A percentile compares a stretch with the other conserved stretches of the same genome.
Conservation (phyloP, 805 yeast species). For the Wickerhamiella siamensis region DNA sequence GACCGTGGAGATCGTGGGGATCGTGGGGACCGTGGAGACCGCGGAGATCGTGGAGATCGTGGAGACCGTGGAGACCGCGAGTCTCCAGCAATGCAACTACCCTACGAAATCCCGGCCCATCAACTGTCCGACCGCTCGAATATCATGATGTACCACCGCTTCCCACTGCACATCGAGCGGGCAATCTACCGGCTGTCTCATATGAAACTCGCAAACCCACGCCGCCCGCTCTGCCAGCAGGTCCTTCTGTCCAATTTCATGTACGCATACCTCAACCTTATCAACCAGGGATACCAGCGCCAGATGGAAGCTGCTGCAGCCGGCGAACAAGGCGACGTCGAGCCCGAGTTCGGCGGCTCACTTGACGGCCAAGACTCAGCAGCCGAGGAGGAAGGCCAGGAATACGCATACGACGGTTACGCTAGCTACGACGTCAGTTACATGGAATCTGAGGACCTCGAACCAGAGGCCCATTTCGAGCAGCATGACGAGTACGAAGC, state of each 20-base stretch:
- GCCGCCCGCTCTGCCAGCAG: constrained; percentile 80
- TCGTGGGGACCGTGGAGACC: background rate
- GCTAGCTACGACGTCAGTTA: constrained; percentile 9
- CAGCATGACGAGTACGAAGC: constrained; percentile 2
- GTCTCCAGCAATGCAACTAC: constrained; percentile 17
- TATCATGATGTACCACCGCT: constrained; percentile 36
- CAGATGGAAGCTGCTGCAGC: constrained; percentile 18
- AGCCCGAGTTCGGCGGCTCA: constrained; percentile 3
- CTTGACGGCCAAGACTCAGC: background rate
- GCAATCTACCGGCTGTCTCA: constrained; percentile 90
- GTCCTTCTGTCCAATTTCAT: constrained; percentile 88
- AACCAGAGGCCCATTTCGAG: constrained; percentile 1
- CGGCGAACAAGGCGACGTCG: background rate
- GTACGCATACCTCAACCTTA: constrained; percentile 91
- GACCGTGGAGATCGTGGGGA: background rate
- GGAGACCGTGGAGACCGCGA: constrained; percentile 1
- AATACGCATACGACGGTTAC: constrained; percentile 5
- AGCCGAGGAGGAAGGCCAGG: constrained; percentile 1
- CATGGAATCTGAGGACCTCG: background rate
- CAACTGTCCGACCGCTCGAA: constrained; percentile 24
- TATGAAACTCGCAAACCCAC: constrained; percentile 84
- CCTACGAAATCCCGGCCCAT: constrained; percentile 26
- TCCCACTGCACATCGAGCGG: constrained; percentile 89
- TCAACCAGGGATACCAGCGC: constrained; percentile 54
- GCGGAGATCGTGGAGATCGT: background rate